Evolutionary conservation across 306 rosid genomes (phyloP), one percentile per base, ranked within the genome.

Genomic region (Citrullus mucosospermus): DNA sequence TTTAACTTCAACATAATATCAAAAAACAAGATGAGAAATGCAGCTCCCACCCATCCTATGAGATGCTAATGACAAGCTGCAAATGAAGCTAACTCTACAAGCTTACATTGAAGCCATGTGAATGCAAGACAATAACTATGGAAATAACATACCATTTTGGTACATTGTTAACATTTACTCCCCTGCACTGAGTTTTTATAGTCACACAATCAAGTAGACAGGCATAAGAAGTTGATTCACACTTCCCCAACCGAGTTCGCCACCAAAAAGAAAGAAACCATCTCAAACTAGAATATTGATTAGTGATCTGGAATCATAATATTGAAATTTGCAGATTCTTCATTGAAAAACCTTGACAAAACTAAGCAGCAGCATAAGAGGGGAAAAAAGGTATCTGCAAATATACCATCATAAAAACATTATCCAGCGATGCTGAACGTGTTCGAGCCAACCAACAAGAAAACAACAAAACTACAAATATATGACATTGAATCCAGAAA

Each of bases 381-480:
- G 60, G 60, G 17, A 0, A 30, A 30, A 72, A 32, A 32, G 25
- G 78, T 51, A 74, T 54, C 63, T 54, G 62, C 48, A 54, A 74
- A 74, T 74, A 54, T 74, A 82, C 39, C 66, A 16, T 59, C 62
- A 80, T 9, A 44, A 87, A 80, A 81, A 60, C 80, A 81, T 66
- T 73, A 79, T 81, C 87, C 80, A 80, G 79, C 87, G 79, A 73
- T 18, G 65, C 83, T 81, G 81, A 79, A 75, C 77, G 80, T 74
- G 78, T 65, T 77, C 56, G 69, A 82, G 76, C 67, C 80, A 81
- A 79, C 73, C 75, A 69, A 78, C 56, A 25, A 80, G 78, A 80
- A 16, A 79, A 51, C 60, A 69, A 69, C 79, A 82, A 84, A 54
- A 89, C 97, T 88, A 86, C 80, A 85, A 86, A 83, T 86, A 90